Base-by-base conservation (phyloP, 2,329 filamentous ascomycete species). In the Aureobasidium lini region DNA sequence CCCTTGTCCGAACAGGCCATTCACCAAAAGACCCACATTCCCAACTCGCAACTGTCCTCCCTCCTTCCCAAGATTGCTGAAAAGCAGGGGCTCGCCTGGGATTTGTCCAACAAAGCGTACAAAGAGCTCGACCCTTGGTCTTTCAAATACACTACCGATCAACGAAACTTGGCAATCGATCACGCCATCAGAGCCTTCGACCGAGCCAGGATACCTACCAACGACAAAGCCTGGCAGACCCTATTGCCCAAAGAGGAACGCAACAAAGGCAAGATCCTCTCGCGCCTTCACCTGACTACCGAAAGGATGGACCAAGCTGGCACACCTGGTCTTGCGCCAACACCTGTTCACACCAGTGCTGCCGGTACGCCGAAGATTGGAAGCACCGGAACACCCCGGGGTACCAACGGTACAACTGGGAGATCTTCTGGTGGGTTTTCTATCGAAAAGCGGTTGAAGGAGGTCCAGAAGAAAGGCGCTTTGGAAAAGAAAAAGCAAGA, bases 101-200 rank as follows among this genome's bases (percentile, higher is more conserved):
- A 79, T 64, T 73, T 87, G 62, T 78, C 73, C 36, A 83, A 85
- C 69, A 82, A 81, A 66, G 72, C 75, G 15, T 86, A 80, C 68
- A 82, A 81, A 65, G 83, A 86, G 56, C 72, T 87, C 62, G 82
- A 85, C 66, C 77, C 84, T 9, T 86, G 79, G 76, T 79, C 77
- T 7, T 86, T 86, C 66, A 76, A 76, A 11, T 87, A 85, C 69
- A 77, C 76, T 31, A 77, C 72, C 39, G 67, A 78, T 48, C 81
- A 85, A 60, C 77, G 84, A 16, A 75, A 84, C 62, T 73, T 78
- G 57, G 84, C 83, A 31, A 82, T 86, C 65, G 80, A 85, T 63
- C 81, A 81, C 70, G 83, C 84, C 57, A 80, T 86, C 66, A 80
- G 79, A 57, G 82, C 84, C 44, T 86, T 83, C 68, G 84, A 87